phyloP scores from a whole-genome alignment of 2,329 filamentous ascomycete genomes.

The Reticulascus tulasneorum region DNA sequence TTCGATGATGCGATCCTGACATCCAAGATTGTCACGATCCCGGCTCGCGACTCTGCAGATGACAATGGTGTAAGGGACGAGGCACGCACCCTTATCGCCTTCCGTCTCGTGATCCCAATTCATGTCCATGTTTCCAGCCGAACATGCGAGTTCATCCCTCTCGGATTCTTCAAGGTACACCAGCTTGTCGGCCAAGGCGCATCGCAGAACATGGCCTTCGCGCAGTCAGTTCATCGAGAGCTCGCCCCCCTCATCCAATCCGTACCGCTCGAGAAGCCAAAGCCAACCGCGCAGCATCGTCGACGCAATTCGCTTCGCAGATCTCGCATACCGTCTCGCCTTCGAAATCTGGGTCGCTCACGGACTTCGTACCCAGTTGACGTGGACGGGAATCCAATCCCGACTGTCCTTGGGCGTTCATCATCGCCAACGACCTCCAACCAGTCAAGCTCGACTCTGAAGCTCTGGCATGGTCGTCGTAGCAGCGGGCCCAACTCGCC shows the following conservation, averaged over 20 bases:
- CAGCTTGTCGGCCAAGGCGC: constrained; percentile 57
- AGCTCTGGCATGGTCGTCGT: constrained; percentile 23
- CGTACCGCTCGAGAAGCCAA: constrained; percentile 16
- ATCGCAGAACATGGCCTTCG: constrained; percentile 55
- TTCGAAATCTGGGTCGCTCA: constrained; percentile 5
- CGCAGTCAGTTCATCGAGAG: constrained; percentile 57
- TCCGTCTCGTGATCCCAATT: constrained; percentile 59
- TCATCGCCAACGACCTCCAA: constrained; percentile 21
- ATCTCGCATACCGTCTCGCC: constrained; percentile 4
- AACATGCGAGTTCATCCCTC: constrained; percentile 55
- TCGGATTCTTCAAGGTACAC: constrained; percentile 62
- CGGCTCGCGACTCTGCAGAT: too few species aligned
- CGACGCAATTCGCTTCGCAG: constrained; percentile 4
- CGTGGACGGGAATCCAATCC: constrained; percentile 24
- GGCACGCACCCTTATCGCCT: constrained; percentile 41
- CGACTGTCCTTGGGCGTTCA: constrained; percentile 18
- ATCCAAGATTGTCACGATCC: constrained; percentile 37
- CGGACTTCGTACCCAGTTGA: constrained; percentile 19
- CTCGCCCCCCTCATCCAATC: constrained; percentile 46
- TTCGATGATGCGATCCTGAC: constrained; percentile 44
- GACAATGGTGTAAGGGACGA: too few species aligned
- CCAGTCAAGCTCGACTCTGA: constrained; percentile 27
- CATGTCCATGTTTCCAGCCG: constrained; percentile 48
- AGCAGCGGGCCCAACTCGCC: constrained; percentile 12
- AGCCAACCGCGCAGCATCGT: constrained; percentile 10